phyloP scores from a whole-genome alignment of 139 green algal genomes.

The Desmodesmus armatus region DNA sequence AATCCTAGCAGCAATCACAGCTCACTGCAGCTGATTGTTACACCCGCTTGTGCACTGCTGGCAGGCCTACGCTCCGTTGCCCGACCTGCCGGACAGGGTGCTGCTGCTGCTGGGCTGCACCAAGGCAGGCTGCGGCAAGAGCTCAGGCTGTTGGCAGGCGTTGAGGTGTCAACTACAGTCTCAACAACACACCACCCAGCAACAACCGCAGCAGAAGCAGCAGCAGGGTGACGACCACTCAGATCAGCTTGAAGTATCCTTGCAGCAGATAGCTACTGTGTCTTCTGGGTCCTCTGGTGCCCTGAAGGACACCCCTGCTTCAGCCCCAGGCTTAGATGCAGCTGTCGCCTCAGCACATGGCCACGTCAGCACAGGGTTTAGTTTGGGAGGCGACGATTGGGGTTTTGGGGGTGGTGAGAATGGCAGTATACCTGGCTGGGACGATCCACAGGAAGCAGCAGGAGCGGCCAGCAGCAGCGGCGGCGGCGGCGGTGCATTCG shows the following conservation, averaged over 20 bases:
- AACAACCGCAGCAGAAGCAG: slow-evolving; percentile 27
- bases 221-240: background rate
- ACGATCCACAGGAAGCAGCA: background rate
- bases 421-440: slow-evolving; percentile 35
- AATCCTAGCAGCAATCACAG: too few species aligned
- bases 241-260: background rate
- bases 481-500: slow-evolving; percentile 45
- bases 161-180: slow-evolving; percentile 53
- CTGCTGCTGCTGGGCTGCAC: slow-evolving; percentile 64
- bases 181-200: background rate
- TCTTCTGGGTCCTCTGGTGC: too few species aligned
- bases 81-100: slow-evolving; percentile 20
- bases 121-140: slow-evolving; percentile 54
- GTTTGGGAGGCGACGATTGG: too few species aligned
- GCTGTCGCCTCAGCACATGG: too few species aligned
- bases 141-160: slow-evolving; percentile 59
- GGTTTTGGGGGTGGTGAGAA: slow-evolving; percentile 13
- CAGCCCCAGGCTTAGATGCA: too few species aligned
- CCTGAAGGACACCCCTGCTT: too few species aligned
- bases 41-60: background rate
- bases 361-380: too few species aligned
- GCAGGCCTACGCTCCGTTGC: slow-evolving; percentile 61
- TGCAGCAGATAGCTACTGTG: too few species aligned
- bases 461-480: slow-evolving; percentile 1
- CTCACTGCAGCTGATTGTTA: too few species aligned